These are phyloP conservation scores for Tylopilus sp. DNA, from an alignment of 768 basidiomycete species.

Conservation along the genomic window DNA sequence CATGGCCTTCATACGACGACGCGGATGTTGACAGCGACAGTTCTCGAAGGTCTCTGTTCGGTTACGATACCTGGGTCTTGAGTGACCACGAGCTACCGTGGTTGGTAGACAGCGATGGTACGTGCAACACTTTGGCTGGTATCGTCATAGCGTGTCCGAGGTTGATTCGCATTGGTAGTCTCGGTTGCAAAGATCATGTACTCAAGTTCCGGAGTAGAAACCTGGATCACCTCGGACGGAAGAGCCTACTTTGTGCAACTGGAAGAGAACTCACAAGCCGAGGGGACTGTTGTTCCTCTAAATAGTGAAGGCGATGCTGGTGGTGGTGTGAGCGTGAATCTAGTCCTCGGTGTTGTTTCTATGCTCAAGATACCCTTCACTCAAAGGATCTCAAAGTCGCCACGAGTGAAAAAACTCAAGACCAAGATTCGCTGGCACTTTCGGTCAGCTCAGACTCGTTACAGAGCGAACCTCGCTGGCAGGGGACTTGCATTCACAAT, in stretches of 20 bases:
- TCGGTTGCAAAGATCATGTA: slow-evolving; percentile 61
- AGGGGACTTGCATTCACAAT: slow-evolving; percentile 77
- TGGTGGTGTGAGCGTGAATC: slow-evolving; percentile 38
- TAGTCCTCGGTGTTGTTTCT: neutral
- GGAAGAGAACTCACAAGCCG: slow-evolving; percentile 34
- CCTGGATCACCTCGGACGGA: slow-evolving; percentile 85
- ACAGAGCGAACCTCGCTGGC: slow-evolving; percentile 43
- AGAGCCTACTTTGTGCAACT: slow-evolving; percentile 76
- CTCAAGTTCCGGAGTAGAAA: slow-evolving; percentile 61
- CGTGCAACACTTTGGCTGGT: slow-evolving; percentile 15
- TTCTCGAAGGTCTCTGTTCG: slow-evolving; percentile 34
- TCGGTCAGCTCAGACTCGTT: slow-evolving; percentile 5
- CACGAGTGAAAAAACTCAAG: slow-evolving; percentile 5
- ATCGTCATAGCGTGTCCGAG: neutral
- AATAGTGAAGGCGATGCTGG: slow-evolving; percentile 47
- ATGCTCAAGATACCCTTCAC: slow-evolving; percentile 1
- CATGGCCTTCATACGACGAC: slow-evolving; percentile 65
- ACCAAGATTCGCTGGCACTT: neutral
- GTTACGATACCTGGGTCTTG: slow-evolving; percentile 69
- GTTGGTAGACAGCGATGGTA: slow-evolving; percentile 74
- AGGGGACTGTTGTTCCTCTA: neutral
- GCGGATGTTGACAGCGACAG: slow-evolving; percentile 34
- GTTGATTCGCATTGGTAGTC: slow-evolving; percentile 39
- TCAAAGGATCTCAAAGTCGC: slow-evolving; percentile 10
- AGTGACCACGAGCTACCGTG: slow-evolving; percentile 67